phyloP scores from a whole-genome alignment of 2,329 filamentous ascomycete species.

The Pyricularia grisea region DNA sequence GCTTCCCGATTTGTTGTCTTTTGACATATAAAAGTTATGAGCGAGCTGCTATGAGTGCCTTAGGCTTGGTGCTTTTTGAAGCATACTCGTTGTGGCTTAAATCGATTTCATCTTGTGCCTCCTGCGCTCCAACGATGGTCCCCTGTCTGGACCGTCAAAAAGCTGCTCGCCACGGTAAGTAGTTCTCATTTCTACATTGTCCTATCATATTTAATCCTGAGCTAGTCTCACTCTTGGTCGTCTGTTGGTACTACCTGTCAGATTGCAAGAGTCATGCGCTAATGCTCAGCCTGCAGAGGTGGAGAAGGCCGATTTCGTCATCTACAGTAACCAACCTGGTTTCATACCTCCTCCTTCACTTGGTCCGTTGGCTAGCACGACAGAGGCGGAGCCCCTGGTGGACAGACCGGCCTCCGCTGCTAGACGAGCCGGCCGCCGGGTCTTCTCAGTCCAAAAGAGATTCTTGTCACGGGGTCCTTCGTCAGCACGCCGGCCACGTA shows the following conservation, averaged over 20 bases:
- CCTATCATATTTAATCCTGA: not conserved
- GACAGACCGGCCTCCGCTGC: slow-evolving; percentile 7
- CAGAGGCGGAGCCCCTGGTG: slow-evolving; percentile 10
- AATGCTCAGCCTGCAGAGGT: slow-evolving; percentile 11
- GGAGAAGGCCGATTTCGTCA: slow-evolving; percentile 16
- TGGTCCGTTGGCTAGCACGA: slow-evolving; percentile 11
- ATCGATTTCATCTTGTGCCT: slow-evolving; percentile 35
- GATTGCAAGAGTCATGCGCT: slow-evolving; percentile 8
- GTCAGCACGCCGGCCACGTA: slow-evolving; percentile 41
- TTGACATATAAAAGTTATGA: not conserved
- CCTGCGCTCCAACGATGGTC: slow-evolving; percentile 29
- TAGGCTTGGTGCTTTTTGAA: slow-evolving; percentile 24
- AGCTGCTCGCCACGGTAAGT: slow-evolving; percentile 7
- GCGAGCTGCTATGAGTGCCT: slow-evolving; percentile 1
- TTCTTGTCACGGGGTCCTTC: slow-evolving; percentile 29
- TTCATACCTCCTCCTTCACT: slow-evolving; percentile 18
- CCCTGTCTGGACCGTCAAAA: slow-evolving; percentile 22
- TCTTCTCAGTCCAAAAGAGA: slow-evolving; percentile 35
- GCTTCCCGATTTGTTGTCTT: slow-evolving; percentile 2
- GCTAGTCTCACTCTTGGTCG: slow-evolving; percentile 17
- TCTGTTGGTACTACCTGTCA: slow-evolving; percentile 16
- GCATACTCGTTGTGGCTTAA: slow-evolving; percentile 36
- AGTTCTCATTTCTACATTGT: not conserved
- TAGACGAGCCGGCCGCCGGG: slow-evolving; percentile 16
- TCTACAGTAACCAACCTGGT: slow-evolving; percentile 21